phyloP scores from a whole-genome alignment of 2,329 filamentous ascomycete species.

The Neocatenulostroma microsporum region DNA sequence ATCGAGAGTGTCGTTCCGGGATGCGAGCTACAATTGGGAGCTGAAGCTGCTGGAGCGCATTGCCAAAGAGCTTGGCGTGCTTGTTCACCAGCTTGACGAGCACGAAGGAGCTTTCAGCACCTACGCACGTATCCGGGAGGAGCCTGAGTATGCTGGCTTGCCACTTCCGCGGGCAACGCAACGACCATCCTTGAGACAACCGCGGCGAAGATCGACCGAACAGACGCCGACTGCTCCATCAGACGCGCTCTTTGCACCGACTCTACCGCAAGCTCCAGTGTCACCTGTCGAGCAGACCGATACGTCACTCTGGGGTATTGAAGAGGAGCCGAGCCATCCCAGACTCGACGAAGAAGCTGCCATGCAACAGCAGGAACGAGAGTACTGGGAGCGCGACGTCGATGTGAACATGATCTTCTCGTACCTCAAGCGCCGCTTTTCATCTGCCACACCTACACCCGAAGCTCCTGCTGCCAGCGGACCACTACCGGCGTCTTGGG shows the following conservation, averaged over 20 bases:
- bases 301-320: conserved; percentile 58
- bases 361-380: conserved; percentile 42
- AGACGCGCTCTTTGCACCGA: conserved; percentile 25
- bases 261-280: conserved; percentile 24
- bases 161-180: conserved; percentile 34
- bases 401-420: conserved; percentile 88
- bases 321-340: conserved; percentile 47
- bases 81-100: conserved; percentile 75
- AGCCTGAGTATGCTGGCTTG: conserved; percentile 67
- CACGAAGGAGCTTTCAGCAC: conserved; percentile 85
- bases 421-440: conserved; percentile 71
- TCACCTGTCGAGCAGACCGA: conserved; percentile 29
- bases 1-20: conserved; percentile 29
- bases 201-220: conserved; percentile 13
- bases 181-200: conserved; percentile 20
- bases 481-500: conserved; percentile 29
- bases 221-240: conserved; percentile 11
- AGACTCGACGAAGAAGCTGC: conserved; percentile 22
- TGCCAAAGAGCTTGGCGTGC: conserved; percentile 73
- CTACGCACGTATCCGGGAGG: conserved; percentile 52
- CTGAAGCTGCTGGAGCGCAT: conserved; percentile 73
- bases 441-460: conserved; percentile 40
- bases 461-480: conserved; percentile 13
- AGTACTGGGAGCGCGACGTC: conserved; percentile 90
- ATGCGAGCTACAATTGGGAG: conserved; percentile 54